Evolutionary conservation across 208 protist genomes (phyloP).

Genomic region (Zelonia costaricensis): DNA sequence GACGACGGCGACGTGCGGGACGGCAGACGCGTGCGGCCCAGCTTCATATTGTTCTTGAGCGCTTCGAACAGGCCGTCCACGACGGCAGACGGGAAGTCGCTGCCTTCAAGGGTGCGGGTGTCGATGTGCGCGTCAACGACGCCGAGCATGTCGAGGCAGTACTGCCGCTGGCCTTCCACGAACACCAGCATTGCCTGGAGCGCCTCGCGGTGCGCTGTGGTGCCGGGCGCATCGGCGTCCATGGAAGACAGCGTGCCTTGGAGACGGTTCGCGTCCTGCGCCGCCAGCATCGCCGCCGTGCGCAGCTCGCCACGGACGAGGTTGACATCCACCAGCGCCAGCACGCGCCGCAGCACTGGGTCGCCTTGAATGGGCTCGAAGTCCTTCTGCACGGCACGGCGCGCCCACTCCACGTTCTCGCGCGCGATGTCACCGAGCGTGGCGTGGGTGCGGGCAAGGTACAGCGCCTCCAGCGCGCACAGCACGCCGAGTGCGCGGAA

Average conservation of each 20-base stretch:
- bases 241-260: slow-evolving; percentile 18
- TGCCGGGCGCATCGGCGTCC: slow-evolving; percentile 14
- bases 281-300: slow-evolving; percentile 25
- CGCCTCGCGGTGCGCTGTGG: slow-evolving; percentile 8
- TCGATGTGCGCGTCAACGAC: slow-evolving; percentile 60
- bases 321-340: slow-evolving; percentile 71
- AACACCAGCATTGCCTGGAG: slow-evolving; percentile 34
- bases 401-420: slow-evolving; percentile 65
- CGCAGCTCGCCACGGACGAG: slow-evolving; percentile 63
- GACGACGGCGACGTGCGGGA: background rate
- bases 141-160: slow-evolving; percentile 34
- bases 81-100: slow-evolving; percentile 39
- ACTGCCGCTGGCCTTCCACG: slow-evolving; percentile 30
- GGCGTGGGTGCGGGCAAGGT: slow-evolving; percentile 72
- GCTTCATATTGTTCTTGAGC: slow-evolving; percentile 38
- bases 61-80: slow-evolving; percentile 42
- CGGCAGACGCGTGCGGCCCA: slow-evolving; percentile 15
- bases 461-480: slow-evolving; percentile 72
- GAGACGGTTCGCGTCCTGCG: slow-evolving; percentile 36
- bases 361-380: slow-evolving; percentile 68
- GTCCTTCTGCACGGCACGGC: slow-evolving; percentile 52
- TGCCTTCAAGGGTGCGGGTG: slow-evolving; percentile 33
- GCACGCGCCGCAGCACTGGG: slow-evolving; percentile 43
- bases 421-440: slow-evolving; percentile 71
- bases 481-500: slow-evolving; percentile 61